phyloP scores from a whole-genome alignment of 495 filamentous ascomycete species.

The Niebla homalea region DNA sequence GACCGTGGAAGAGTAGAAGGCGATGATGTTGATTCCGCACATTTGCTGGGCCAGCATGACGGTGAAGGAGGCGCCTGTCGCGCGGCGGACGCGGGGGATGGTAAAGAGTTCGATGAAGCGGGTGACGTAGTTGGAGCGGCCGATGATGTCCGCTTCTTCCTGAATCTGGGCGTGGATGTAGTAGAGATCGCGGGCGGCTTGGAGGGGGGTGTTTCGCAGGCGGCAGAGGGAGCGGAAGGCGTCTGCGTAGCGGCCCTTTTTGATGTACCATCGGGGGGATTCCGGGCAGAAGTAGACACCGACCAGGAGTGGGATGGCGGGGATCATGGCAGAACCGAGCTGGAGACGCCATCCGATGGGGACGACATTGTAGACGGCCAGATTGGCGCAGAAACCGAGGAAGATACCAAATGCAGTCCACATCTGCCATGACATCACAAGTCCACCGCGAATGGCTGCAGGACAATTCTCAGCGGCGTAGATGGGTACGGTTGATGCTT shows the following conservation, averaged over 20 bases:
- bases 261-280: constrained; percentile 52
- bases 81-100: constrained; percentile 47
- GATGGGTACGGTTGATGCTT: constrained; percentile 48
- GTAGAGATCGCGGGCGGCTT: constrained; percentile 66
- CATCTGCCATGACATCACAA: constrained; percentile 82
- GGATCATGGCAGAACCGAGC: constrained; percentile 66
- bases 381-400: constrained; percentile 55
- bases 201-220: constrained; percentile 51
- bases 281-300: constrained; percentile 66
- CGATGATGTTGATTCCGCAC: constrained; percentile 75
- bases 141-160: constrained; percentile 21
- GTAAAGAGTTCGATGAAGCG: constrained; percentile 46
- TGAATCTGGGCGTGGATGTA: constrained; percentile 50
- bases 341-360: constrained; percentile 62
- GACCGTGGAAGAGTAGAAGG: constrained; percentile 73
- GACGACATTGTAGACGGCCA: constrained; percentile 45
- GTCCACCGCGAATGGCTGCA: constrained; percentile 56
- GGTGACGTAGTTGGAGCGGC: constrained; percentile 26
- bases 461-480: constrained; percentile 68
- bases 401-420: constrained; percentile 79
- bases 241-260: constrained; percentile 46
- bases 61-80: constrained; percentile 43
- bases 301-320: constrained; percentile 50
- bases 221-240: constrained; percentile 48
- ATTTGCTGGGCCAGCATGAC: constrained; percentile 78